Conservation (phyloP, 306 rosid genomes). For the Rosa multiflora region DNA sequence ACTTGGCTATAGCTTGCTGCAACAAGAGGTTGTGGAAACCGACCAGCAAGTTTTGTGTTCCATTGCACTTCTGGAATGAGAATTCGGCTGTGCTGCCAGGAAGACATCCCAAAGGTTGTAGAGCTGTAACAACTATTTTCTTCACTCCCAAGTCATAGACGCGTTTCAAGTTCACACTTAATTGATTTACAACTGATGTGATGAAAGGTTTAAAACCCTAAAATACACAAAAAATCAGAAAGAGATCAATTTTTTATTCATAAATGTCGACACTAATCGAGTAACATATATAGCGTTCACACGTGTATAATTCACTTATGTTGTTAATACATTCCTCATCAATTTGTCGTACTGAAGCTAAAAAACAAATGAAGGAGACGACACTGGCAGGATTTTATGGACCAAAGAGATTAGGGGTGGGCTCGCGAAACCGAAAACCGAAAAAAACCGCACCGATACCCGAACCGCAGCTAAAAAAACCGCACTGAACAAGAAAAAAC, state of each 20-base stretch:
- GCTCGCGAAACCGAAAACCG: no score
- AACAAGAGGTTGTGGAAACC: constrained; percentile 60
- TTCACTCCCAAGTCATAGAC: constrained; percentile 62
- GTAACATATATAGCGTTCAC: not conserved
- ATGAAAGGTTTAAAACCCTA: constrained; percentile 62
- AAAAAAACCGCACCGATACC: no score
- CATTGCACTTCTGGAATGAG: constrained; percentile 57
- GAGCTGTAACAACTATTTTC: constrained; percentile 52
- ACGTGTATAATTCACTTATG: not conserved
- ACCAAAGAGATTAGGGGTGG: not conserved
- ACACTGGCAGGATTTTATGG: constrained; percentile 10
- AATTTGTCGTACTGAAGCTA: not conserved
- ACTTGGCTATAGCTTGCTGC: constrained; percentile 45
- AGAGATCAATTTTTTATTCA: not conserved
- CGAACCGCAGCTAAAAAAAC: no score
- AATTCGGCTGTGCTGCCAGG: constrained; percentile 39
- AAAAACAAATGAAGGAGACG: not conserved
- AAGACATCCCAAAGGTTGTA: constrained; percentile 84
- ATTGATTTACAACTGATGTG: constrained; percentile 53
- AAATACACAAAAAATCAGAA: not conserved
- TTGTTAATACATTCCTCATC: not conserved
- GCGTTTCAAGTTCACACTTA: constrained; percentile 43
- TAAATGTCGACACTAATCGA: not conserved
- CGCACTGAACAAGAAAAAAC: no score
- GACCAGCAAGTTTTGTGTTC: constrained; percentile 41